Evolutionary conservation across 2,329 filamentous ascomycete genomes (phyloP), one percentile per base, ranked within the genome.

Genomic region (Claviceps monticola): DNA sequence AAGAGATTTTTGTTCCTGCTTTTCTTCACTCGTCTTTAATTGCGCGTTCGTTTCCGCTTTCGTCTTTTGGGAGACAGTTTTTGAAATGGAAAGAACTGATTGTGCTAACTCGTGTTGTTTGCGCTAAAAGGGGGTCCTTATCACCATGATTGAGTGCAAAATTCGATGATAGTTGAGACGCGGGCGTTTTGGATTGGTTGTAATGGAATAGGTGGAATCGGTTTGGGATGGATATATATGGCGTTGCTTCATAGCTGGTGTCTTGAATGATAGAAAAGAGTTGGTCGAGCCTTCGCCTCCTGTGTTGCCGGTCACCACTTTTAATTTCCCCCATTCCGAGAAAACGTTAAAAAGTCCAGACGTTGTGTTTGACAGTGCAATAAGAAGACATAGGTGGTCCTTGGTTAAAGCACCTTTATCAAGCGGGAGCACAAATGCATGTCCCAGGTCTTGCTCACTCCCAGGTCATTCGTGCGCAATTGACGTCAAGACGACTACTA

Each of bases 1-100:
- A 58, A 61, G 62, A 67, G 61, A 62, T 62, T 53, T 51, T 47
- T 13, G 17, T 54, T 36, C 45, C 43, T 55, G 45, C 23, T 38
- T 46, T 17, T 38, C 44, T 37, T 7, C 21, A 44, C 14, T 6
- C 7, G 17, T 44, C 5, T 14, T 14, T 26, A 3, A 3, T 14
- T 43, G 41, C 29, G 42, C 3, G 6, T 16, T 42, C 5, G 26
- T 8, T 42, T 34, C 2, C 2, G 38, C 7, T 16, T 6, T 13
- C 17, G 13, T 21, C 13, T 16, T 9, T 44, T 16, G 42, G 21
- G 42, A 14, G 13, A 8, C 8, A 23, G 8, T 16, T 5, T 44
- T 44, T 16, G 2, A 14, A 23, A 13, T 2, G 2, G 5, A n/a
- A 26, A 26, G 11, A 34, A 44, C 13, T 44, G 11, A 14, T 23